Base-by-base conservation (phyloP, 495 filamentous ascomycete species). In the Penicillium odoratum region DNA sequence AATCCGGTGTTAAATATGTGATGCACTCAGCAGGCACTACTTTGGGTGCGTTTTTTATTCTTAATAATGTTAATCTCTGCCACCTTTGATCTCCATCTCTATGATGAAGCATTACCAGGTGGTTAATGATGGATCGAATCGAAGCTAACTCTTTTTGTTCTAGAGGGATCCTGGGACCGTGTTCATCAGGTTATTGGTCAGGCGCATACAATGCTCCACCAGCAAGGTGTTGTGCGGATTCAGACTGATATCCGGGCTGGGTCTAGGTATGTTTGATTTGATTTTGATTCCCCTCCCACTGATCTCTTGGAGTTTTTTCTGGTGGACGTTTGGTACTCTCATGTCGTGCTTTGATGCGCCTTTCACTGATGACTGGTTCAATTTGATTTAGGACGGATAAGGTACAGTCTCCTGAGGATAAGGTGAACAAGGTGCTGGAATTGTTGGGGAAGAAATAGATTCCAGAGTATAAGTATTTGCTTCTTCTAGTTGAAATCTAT, bases 1-100 rank as follows among this genome's bases (percentile, higher is more conserved):
- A 80, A 51, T 92, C 87, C 56, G 91, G 90, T 7, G 65, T 98
- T 61, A 85, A 81, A 46, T 93, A 92, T 67, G 83, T 81, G 49
- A 93, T 98, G 92, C 93, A 97, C 69, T 92, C 89, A 3, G 90
- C 90, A 6, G 93, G 93, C 16, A 97, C 93, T 0, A 97, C 93
- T 0, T 82, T 98, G 38, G 93, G 92, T 96, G 75, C 45, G 85
- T 82, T 26, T 1, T 16, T 4, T n/a, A 7, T 40, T 16, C 11
- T 13, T 40, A 4, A 13, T 5, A 40, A 5, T 40, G 33, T 3
- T 11, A 11, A 36, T 36, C 33, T 3, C 33, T 36, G 33, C 2
- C 21, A 21, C 21, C 21, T 21, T 2, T 21, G 21, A 21, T 21
- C 21, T 21, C 2, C 21, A 21, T 21, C 2, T 21, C 21, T 21